Base-by-base conservation (phyloP, 2,329 filamentous ascomycete genomes). In the Bipolaris gigantea region DNA sequence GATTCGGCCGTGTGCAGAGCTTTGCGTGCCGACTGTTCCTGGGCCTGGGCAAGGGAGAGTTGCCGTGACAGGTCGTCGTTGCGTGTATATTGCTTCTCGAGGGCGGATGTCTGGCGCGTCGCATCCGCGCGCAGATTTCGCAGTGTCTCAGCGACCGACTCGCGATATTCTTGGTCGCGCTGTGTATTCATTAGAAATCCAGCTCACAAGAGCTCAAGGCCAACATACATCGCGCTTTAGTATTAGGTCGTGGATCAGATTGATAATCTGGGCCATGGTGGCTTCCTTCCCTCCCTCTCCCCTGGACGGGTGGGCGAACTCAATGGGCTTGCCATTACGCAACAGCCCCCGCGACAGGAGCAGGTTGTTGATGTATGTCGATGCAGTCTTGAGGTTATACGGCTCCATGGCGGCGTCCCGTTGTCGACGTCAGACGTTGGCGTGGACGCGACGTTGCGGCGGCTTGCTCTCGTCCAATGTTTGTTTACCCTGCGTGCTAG, bases 221-320 rank as follows among this genome's bases (percentile, higher is more conserved):
- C 18, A 10, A 54, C 86, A 65, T 79, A 96, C 91, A 73, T 99
- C 94, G 79, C 92, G 85, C 62, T 92, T 85, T 56, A 97, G 74
- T 55, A 99, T 90, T 64, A 99, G 77, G 71, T 99, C 94, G 75
- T 99, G 96, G 44, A 99, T 86, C 21, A 99, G 83, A 70, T 93
- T 89, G 77, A 99, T 96, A 65, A 97, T 87, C 62, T 86, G 85
- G 18, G 89, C 88, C 86, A 94, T 93, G 16, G 89, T 89, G 46
- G 83, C 84, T 68, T 83, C 82, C 34, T 84, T 80, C 16, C 83
- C 84, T 16, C 82, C 81, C 59, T 87, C 84, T 55, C 81, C 82
- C 59, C 84, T 80, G 48, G 84, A 84, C 8, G 89, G 88, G 58
- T 85, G 80, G 56, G 89, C 86, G 73, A 99, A 99, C 73, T 97